Evolutionary conservation across 192 early-diverging fungal genomes (phyloP).

Genomic region (Dimargaris verticillata): DNA sequence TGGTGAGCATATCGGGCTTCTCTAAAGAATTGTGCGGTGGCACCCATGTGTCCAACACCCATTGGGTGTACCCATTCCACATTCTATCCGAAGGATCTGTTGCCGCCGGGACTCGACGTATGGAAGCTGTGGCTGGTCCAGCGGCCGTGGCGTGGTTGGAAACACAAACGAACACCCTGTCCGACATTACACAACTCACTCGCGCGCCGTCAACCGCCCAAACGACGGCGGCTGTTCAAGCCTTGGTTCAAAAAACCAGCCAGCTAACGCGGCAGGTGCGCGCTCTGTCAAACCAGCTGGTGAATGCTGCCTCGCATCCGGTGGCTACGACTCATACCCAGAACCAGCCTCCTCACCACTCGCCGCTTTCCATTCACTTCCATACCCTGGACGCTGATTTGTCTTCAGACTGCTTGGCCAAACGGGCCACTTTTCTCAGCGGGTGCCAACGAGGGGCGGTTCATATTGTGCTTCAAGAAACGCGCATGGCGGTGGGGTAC

Average conservation of each 20-base stretch:
- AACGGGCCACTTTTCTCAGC: background rate
- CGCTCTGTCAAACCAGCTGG: background rate
- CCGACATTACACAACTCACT: background rate
- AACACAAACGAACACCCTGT: conserved; percentile 13
- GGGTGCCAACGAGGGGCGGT: background rate
- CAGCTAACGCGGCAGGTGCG: background rate
- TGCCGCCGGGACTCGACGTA: conserved; percentile 39
- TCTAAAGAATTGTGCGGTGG: conserved; percentile 39
- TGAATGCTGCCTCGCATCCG: too few relatives aligned
- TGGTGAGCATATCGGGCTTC: conserved; percentile 30
- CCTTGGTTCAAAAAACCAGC: background rate
- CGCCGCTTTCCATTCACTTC: background rate
- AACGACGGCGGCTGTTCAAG: background rate
- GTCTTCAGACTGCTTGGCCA: background rate
- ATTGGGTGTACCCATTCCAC: conserved; percentile 34
- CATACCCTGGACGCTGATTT: background rate
- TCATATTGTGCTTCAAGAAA: background rate
- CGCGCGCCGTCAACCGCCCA: background rate
- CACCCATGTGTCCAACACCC: conserved; percentile 33
- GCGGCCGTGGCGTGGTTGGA: conserved; percentile 25
- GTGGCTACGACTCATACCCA: too few relatives aligned
- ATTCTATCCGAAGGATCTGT: conserved; percentile 35
- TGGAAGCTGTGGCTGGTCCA: conserved; percentile 36
- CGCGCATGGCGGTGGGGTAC: background rate
- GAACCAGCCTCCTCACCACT: too few relatives aligned